A percentile compares a stretch with the other conserved stretches of the same genome.
These are phyloP conservation scores for Dactylonectria macrodidyma DNA, from an alignment of 2,329 filamentous ascomycete genomes.

Conservation along the genomic window DNA sequence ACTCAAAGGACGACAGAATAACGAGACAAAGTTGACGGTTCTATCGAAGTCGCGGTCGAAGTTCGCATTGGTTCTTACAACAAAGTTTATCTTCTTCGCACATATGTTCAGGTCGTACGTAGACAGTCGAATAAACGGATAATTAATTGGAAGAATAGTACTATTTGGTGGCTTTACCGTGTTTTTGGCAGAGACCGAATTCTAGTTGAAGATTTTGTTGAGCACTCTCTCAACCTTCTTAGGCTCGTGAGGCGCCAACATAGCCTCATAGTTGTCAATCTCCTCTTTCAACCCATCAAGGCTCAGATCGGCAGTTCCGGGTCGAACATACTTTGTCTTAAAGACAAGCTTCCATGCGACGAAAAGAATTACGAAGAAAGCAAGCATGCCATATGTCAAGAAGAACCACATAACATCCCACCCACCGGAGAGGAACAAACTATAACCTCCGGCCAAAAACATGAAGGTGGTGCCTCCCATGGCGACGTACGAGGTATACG, in stretches of 20 bases:
- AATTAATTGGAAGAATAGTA: too few relatives aligned
- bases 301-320: conserved; percentile 34
- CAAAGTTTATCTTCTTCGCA: too few relatives aligned
- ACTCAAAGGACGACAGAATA: too few relatives aligned
- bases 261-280: conserved; percentile 38
- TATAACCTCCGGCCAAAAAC: conserved; percentile 31
- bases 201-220: conserved; percentile 6
- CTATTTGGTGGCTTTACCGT: too few relatives aligned
- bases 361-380: conserved; percentile 30
- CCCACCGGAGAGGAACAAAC: conserved; percentile 27
- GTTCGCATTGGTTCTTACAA: too few relatives aligned
- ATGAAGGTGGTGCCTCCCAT: conserved; percentile 33
- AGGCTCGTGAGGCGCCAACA: conserved; percentile 3
- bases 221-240: conserved; percentile 8
- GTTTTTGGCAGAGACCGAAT: not conserved
- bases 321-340: conserved; percentile 29
- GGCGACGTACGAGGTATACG: conserved; percentile 33
- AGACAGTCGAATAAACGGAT: too few relatives aligned
- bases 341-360: conserved; percentile 29
- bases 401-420: conserved; percentile 37
- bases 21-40: too few relatives aligned
- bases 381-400: conserved; percentile 32
- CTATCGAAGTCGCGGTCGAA: too few relatives aligned
- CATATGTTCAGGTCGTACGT: too few relatives aligned
- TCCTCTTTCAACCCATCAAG: conserved; percentile 32